Evolutionary conservation across 495 filamentous ascomycete species (phyloP).

Genomic region (Penicillium manginii): DNA sequence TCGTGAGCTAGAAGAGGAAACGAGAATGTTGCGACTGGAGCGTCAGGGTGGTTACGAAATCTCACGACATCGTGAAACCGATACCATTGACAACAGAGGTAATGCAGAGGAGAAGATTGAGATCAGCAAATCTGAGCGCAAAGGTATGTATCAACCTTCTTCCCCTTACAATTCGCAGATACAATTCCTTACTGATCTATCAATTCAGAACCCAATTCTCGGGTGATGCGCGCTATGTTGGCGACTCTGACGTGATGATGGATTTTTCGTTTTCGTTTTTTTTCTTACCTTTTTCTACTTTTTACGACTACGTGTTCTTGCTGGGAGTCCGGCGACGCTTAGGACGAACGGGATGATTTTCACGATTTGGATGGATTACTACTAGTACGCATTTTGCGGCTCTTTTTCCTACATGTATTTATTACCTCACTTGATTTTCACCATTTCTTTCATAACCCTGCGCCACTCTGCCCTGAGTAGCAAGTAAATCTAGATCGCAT

Average conservation of each 20-base stretch:
- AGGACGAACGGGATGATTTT: conserved; percentile 10
- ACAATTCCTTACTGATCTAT: conserved; percentile 43
- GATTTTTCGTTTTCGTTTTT: not conserved
- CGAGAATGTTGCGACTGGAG: conserved; percentile 44
- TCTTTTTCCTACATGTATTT: conserved; percentile 8
- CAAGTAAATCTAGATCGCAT: not conserved
- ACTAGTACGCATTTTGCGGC: conserved; percentile 8
- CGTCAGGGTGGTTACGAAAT: conserved; percentile 45
- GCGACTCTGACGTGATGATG: conserved; percentile 67
- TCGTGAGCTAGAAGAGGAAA: conserved; percentile 56
- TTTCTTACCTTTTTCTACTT: not conserved
- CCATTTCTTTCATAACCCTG: not conserved
- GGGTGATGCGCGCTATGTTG: conserved; percentile 72
- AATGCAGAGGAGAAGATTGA: conserved; percentile 59
- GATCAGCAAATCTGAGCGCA: conserved; percentile 74
- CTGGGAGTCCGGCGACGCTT: conserved; percentile 5
- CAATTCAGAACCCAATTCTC: conserved; percentile 60
- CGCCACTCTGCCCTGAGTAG: not conserved
- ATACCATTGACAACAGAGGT: conserved; percentile 48
- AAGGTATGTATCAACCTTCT: conserved; percentile 64
- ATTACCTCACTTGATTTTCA: conserved; percentile 10
- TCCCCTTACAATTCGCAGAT: conserved; percentile 33
- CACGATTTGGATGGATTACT: conserved; percentile 15
- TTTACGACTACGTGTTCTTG: not conserved
- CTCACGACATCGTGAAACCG: conserved; percentile 52